Base-by-base conservation (phyloP, 441 rosid genomes). In the Euphorbia neoarborescens region DNA sequence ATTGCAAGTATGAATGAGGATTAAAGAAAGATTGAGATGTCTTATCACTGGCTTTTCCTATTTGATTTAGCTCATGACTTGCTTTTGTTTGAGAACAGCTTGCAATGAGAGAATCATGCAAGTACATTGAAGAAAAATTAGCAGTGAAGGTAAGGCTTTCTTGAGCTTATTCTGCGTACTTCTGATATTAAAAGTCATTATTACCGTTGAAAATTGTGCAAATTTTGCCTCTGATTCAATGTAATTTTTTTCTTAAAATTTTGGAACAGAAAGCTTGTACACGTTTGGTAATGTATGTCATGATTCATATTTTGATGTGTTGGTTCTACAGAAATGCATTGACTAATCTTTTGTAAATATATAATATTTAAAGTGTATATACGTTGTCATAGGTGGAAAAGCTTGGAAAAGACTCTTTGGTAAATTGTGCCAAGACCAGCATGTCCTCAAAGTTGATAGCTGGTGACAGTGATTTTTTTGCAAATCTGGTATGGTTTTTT, bases 41-140 rank as follows among this genome's bases (percentile, higher is more conserved):
- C 10, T 61, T 73, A 14, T 56, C 22, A 22, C 13, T 76, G 19
- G 27, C 3, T 22, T 63, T 44, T 20, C 19, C 34, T 42, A 48
- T 24, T 1, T 34, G 44, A 37, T 37, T 65, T 22, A 20, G 12
- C 22, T 46, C 7, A 30, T 25, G 48, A 7, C 60, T 15, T 65
- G 17, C 53, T 68, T 25, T n/a, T 71, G 20, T 71, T 44, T 77
- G 27, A 70, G 56, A 32, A 62, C 91, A 94, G 97, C 92, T 94
- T 78, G 99, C 99, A 1, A 94, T 94, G 99, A 92, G 96, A 77
- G 99, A 94, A 83, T 89, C 96, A 58, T 92, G 99, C 83, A 92
- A 94, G 75, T 94, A 92, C 78, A 85, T 88, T 24, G 98, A 92
- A 20, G 98, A 94, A 73, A 94, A 92, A 70, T 80, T 94, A 77